Evolutionary conservation across 2,329 filamentous ascomycete genomes (phyloP).

Genomic region (Pyrenophora seminiperda): DNA sequence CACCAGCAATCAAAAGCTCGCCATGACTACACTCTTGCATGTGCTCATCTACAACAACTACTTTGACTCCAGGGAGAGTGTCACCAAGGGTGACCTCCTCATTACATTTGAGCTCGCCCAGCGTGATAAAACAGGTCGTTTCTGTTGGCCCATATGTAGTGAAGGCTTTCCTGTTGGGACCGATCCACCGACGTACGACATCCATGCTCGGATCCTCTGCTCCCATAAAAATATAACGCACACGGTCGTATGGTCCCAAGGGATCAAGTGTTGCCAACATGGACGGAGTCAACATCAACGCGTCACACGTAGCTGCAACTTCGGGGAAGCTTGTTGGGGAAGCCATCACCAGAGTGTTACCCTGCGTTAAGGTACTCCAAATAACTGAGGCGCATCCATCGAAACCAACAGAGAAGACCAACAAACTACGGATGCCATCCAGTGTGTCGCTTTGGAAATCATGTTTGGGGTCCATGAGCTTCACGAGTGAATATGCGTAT

Average conservation of each 20-base stretch:
- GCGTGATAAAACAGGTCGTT: slow-evolving; percentile 10
- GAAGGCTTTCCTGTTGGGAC: slow-evolving; percentile 4
- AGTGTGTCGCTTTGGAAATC: no score
- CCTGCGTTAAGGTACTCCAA: slow-evolving; percentile 6
- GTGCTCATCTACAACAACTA: slow-evolving; percentile 9
- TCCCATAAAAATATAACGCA: slow-evolving; percentile 8
- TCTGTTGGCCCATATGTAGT: slow-evolving; percentile 18
- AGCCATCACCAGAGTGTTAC: slow-evolving; percentile 10
- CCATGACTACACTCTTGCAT: slow-evolving; percentile 30
- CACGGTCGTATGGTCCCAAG: slow-evolving; percentile 4
- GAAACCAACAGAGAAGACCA: slow-evolving; percentile 8
- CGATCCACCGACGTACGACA: slow-evolving; percentile 7
- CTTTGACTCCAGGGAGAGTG: slow-evolving; percentile 1
- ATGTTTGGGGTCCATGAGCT: not conserved
- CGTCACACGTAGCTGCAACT: slow-evolving; percentile 7
- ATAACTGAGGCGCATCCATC: slow-evolving; percentile 8
- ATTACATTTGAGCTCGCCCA: slow-evolving; percentile 7
- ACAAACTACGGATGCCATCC: not conserved
- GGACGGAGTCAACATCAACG: slow-evolving; percentile 13
- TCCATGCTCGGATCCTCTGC: slow-evolving; percentile 5
- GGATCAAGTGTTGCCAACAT: slow-evolving; percentile 12
- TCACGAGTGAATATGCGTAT: not conserved
- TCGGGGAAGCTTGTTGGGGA: slow-evolving; percentile 11
- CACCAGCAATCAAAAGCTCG: slow-evolving; percentile 44
- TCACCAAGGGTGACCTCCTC: slow-evolving; percentile 11